These are phyloP conservation scores for Rhizopogon rudus DNA, from an alignment of 768 basidiomycete species.

Conservation along the genomic window DNA sequence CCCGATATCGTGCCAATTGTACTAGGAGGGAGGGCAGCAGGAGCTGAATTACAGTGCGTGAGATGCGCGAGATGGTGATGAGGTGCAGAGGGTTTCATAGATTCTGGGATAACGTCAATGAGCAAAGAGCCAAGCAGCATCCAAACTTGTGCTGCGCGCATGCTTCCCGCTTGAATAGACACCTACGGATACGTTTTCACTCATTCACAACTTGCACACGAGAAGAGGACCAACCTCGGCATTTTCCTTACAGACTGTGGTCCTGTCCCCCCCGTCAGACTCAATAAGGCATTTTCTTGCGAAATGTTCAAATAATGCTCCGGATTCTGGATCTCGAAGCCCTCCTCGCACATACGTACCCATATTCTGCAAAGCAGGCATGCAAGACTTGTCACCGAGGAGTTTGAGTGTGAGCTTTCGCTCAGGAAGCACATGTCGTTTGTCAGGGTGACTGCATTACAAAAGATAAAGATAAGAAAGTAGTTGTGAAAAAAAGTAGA, in stretches of 20 bases:
- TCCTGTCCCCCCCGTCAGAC: constrained; percentile 43
- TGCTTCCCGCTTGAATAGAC: constrained; percentile 55
- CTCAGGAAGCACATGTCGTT: constrained; percentile 15
- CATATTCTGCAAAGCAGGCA: constrained; percentile 50
- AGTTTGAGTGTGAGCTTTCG: constrained; percentile 42
- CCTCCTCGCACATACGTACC: constrained; percentile 39
- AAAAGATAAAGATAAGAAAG: neutral
- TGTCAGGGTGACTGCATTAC: constrained; percentile 32
- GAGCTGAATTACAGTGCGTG: constrained; percentile 36
- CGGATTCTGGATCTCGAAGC: constrained; percentile 16
- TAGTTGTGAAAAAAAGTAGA: neutral
- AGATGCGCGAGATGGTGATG: constrained; percentile 21
- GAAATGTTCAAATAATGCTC: constrained; percentile 43
- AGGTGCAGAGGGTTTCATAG: constrained; percentile 19
- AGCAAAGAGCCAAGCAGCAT: constrained; percentile 55
- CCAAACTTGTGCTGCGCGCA: constrained; percentile 63
- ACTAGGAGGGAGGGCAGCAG: constrained; percentile 29
- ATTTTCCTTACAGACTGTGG: constrained; percentile 34
- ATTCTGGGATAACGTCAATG: constrained; percentile 40
- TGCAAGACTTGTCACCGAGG: constrained; percentile 51
- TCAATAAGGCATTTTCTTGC: constrained; percentile 50
- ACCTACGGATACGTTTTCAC: constrained; percentile 28
- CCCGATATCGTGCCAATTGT: constrained; percentile 11
- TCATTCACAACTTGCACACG: no score
- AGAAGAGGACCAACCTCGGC: constrained; percentile 41